Base-by-base conservation (phyloP, 2,329 filamentous ascomycete genomes). In the Colletotrichum musae region DNA sequence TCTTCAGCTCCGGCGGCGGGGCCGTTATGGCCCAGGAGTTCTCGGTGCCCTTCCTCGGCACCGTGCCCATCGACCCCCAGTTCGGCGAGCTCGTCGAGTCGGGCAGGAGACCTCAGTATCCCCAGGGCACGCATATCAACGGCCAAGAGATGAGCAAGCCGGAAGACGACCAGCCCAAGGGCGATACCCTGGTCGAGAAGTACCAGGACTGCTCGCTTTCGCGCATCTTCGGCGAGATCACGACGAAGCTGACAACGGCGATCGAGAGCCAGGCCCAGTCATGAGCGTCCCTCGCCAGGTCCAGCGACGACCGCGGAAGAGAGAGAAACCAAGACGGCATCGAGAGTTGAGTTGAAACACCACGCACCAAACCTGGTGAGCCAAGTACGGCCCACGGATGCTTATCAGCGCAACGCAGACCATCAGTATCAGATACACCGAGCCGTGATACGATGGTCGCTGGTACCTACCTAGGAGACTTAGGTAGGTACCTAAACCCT, bases 1-100 rank as follows among this genome's bases (percentile, higher is more conserved):
- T 98, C 59, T 99, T 99, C 79, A 94, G 92, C 59, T 95, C 93
- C 64, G 96, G 96, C 4, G 96, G 96, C 4, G 96, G 96, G 7
- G 86, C 93, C 79, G 88, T 93, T 26, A 97, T 99, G 94, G 94
- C 95, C 6, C 83, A 89, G 56, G 94, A 98, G 74, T 96, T 97
- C 77, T 85, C 85, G 0, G 93, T 98, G 43, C 89, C 88, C 16
- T 98, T 98, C 75, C 81, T 98, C 61, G 96, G 95, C 2, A 91
- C 90, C 32, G 91, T 98, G 45, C 96, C 96, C 1, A 94, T 99
- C 76, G 96, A 99, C 82, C 93, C 94, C 21, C 93, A 95, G 75
- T 98, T 98, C 78, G 93, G 96, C 54, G 88, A 92, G 73, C 81
- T 99, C 76, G 89, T 99, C 50, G 95, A 98, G 80, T 94, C 93